A percentile compares a stretch with the other conserved stretches of the same genome.
These are phyloP conservation scores for Dactylellina drechsleri DNA, from an alignment of 2,329 filamentous ascomycete genomes.

Conservation along the genomic window DNA sequence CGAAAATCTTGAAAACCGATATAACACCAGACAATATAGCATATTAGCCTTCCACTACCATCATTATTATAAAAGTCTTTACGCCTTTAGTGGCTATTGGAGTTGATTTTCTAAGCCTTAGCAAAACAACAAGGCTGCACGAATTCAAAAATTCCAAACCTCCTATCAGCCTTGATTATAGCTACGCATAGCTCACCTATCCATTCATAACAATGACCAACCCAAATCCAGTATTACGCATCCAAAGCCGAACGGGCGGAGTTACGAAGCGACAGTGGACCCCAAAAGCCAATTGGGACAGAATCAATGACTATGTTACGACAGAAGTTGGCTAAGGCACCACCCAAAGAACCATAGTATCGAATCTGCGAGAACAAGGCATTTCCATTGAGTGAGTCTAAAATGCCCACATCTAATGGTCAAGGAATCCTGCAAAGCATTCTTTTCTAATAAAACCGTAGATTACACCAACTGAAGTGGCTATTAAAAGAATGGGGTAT, in stretches of 20 bases:
- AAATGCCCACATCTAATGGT: background rate
- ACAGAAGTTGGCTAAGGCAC: slow-evolving; percentile 11
- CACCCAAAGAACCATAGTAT: slow-evolving; percentile 16
- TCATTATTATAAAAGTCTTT: too few species aligned
- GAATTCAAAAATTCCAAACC: too few species aligned
- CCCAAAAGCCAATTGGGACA: slow-evolving; percentile 15
- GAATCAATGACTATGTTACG: slow-evolving; percentile 10
- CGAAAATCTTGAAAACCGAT: background rate
- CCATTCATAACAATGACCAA: too few species aligned
- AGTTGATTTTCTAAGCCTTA: background rate
- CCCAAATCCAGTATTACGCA: too few species aligned
- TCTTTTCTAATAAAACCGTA: background rate
- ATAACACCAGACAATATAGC: background rate
- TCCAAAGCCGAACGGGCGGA: too few species aligned
- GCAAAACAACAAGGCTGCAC: too few species aligned
- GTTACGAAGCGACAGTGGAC: slow-evolving; percentile 20
- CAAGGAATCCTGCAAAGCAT: background rate
- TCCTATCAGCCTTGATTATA: too few species aligned
- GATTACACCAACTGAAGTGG: slow-evolving; percentile 10
- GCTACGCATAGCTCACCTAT: too few species aligned
- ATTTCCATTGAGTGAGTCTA: slow-evolving; percentile 21
- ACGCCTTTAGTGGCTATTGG: too few species aligned
- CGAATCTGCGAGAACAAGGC: slow-evolving; percentile 1
- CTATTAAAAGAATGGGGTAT: slow-evolving; percentile 1
- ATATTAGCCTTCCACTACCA: background rate